Percentiles rank a stretch among this genome's conserved stretches.
phyloP scores from a whole-genome alignment of 2,329 filamentous ascomycete genomes.

The Diaporthe sp. region DNA sequence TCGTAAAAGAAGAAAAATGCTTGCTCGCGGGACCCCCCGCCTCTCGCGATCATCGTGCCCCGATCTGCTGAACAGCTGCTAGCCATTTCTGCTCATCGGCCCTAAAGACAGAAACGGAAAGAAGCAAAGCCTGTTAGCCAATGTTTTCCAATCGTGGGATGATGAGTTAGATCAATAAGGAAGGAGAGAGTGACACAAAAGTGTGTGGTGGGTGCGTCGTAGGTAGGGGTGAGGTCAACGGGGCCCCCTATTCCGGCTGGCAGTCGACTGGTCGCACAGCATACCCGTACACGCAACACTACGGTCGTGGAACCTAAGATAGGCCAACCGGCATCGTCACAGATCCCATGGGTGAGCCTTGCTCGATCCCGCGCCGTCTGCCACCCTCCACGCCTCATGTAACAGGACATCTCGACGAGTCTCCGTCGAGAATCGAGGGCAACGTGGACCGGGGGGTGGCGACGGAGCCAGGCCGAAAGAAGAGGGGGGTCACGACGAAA shows the following conservation, averaged over 20 bases:
- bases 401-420: not conserved
- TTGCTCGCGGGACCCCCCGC: not conserved
- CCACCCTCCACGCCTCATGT: not conserved
- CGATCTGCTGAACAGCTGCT: conserved; percentile 72
- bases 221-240: not conserved
- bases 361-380: conserved; percentile 8
- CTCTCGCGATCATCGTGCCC: conserved; percentile 42
- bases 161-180: not conserved
- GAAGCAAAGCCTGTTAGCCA: conserved; percentile 38
- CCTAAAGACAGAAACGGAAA: conserved; percentile 43
- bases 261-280: conserved; percentile 22
- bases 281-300: conserved; percentile 12
- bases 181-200: not conserved
- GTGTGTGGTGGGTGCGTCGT: conserved; percentile 16
- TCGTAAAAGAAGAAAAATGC: conserved; percentile 6
- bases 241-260: conserved; percentile 5
- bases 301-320: conserved; percentile 16
- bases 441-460: not conserved
- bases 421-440: not conserved
- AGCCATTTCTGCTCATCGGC: conserved; percentile 88
- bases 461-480: not conserved
- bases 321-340: not conserved
- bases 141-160: not conserved
- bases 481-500: not conserved
- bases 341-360: conserved; percentile 7